Conservation (phyloP, 106 monocot species). For the Phalaenopsis equestris region DNA sequence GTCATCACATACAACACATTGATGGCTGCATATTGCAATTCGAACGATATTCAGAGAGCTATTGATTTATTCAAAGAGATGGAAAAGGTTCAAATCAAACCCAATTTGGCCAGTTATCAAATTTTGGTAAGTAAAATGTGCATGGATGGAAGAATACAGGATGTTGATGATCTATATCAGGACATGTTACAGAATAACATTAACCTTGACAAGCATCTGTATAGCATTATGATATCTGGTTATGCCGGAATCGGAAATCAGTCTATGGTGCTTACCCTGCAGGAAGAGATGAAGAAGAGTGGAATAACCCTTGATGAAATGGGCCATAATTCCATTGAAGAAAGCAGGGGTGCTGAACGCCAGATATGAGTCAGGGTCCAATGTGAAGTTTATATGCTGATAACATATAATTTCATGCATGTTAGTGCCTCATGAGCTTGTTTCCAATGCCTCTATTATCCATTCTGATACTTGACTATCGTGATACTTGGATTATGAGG, state of each 20-base stretch:
- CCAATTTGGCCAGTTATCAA: conserved; percentile 33
- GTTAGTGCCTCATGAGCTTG: neutral
- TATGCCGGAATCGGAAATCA: conserved; percentile 5
- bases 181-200: neutral
- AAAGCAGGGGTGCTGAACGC: neutral
- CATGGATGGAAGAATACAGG: conserved; percentile 29
- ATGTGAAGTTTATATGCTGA: neutral
- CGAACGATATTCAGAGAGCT: conserved; percentile 23
- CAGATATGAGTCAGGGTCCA: conserved; percentile 3
- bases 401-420: neutral
- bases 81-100: conserved; percentile 32
- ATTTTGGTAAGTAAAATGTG: conserved; percentile 25
- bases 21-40: conserved; percentile 42
- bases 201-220: conserved; percentile 2
- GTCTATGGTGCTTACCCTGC: conserved; percentile 1
- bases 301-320: neutral
- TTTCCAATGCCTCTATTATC: neutral
- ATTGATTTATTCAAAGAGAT: conserved; percentile 43
- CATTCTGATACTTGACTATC: neutral
- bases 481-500: neutral
- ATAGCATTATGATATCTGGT: conserved; percentile 11
- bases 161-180: conserved; percentile 28
- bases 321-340: neutral
- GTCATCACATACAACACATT: conserved; percentile 57
- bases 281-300: conserved; percentile 6